Conservation (phyloP, 164 flowering plant species). For the Piper longum region DNA sequence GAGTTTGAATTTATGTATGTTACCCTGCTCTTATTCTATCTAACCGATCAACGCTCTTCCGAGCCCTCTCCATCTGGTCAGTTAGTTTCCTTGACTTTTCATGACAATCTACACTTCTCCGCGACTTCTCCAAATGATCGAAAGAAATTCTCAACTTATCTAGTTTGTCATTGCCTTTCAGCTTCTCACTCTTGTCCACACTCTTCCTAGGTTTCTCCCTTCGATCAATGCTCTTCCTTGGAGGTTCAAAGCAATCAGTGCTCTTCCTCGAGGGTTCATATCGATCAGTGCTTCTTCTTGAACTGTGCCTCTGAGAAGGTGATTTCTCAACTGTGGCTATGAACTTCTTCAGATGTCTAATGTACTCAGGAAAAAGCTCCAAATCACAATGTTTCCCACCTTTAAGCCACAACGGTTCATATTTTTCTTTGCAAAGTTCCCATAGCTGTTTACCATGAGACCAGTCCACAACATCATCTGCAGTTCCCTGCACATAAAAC, state of each 20-base stretch:
- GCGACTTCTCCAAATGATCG: too few relatives aligned
- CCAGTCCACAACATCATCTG: conserved; percentile 16
- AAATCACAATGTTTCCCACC: conserved; percentile 83
- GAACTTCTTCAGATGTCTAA: conserved; percentile 71
- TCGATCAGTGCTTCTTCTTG: conserved; percentile 38
- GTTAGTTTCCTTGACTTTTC: too few relatives aligned
- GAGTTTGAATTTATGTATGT: background rate
- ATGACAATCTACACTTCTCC: too few relatives aligned
- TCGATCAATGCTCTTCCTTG: conserved; percentile 35
- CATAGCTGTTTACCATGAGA: conserved; percentile 81
- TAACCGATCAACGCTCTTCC: conserved; percentile 41
- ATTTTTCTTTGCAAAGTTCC: conserved; percentile 70
- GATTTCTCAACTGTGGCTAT: conserved; percentile 49
- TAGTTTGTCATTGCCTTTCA: conserved; percentile 29
- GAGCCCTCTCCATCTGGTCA: conserved; percentile 57
- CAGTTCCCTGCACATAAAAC: conserved; percentile 42
- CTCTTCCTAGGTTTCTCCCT: conserved; percentile 27
- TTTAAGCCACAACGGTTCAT: conserved; percentile 78
- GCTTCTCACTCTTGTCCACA: conserved; percentile 33
- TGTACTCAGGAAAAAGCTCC: conserved; percentile 68
- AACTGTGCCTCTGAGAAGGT: conserved; percentile 35
- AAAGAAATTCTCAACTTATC: conserved; percentile 31
- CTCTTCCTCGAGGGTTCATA: conserved; percentile 31
- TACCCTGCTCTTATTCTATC: conserved; percentile 25
- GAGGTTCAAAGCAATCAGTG: conserved; percentile 34